These are phyloP conservation scores for Toxicodendron radicans DNA, from an alignment of 345 rosid genomes.

Conservation along the genomic window DNA sequence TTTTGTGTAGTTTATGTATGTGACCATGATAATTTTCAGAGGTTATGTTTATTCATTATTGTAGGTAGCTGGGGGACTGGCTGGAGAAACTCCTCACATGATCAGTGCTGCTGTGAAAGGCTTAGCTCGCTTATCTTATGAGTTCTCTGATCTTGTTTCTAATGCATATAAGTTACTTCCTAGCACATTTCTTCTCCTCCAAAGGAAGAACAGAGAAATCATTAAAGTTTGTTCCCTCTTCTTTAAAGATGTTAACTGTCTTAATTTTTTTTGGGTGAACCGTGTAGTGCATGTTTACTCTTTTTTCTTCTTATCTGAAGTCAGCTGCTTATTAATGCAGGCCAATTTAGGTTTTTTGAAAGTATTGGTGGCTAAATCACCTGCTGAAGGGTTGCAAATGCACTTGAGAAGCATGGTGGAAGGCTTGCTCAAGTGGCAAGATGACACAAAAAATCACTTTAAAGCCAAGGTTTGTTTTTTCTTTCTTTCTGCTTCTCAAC, in stretches of 20 bases:
- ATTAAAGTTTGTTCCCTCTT: constrained; percentile 55
- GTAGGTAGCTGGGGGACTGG: constrained; percentile 94
- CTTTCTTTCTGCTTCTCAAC: neutral
- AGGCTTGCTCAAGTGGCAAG: constrained; percentile 89
- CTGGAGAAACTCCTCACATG: constrained; percentile 93
- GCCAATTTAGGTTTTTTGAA: constrained; percentile 90
- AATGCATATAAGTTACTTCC: constrained; percentile 79
- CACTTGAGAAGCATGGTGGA: constrained; percentile 75
- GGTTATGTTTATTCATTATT: constrained; percentile 16
- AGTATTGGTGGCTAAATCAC: constrained; percentile 93
- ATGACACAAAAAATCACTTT: constrained; percentile 75
- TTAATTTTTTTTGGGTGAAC: neutral
- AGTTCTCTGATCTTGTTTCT: constrained; percentile 87
- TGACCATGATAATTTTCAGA: neutral
- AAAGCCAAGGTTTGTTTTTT: constrained; percentile 71
- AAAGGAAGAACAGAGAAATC: constrained; percentile 84
- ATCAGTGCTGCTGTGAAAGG: constrained; percentile 97
- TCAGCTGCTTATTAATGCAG: constrained; percentile 44
- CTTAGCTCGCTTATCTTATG: constrained; percentile 89
- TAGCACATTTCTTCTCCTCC: constrained; percentile 83
- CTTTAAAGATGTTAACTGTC: neutral
- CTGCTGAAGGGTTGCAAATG: constrained; percentile 68
- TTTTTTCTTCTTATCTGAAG: constrained; percentile 18
- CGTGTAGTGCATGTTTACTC: neutral
- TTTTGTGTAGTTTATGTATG: neutral